Evolutionary conservation across 768 basidiomycete genomes (phyloP).

Genomic region (Leucocoprinus birnbaumii): DNA sequence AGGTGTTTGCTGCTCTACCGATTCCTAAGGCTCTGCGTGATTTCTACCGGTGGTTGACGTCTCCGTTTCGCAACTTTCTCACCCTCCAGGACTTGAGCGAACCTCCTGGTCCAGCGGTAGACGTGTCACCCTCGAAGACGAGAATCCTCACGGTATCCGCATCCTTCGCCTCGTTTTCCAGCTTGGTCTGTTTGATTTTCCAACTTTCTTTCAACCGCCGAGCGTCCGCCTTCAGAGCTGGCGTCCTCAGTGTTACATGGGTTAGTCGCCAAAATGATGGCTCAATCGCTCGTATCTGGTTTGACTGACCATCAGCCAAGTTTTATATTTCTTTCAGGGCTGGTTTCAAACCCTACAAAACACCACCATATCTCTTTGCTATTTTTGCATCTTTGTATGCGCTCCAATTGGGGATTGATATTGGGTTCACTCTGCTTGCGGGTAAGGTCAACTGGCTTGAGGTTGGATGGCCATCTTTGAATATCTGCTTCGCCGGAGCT

Average conservation of each 20-base stretch:
- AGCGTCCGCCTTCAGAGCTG: slow-evolving; percentile 20
- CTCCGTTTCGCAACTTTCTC: slow-evolving; percentile 53
- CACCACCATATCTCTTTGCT: slow-evolving; percentile 52
- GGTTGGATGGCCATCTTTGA: slow-evolving; percentile 21
- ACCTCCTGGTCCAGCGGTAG: slow-evolving; percentile 23
- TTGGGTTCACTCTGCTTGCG: slow-evolving; percentile 27
- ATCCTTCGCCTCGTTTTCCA: slow-evolving; percentile 34
- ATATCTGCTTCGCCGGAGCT: slow-evolving; percentile 27
- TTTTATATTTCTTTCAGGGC: slow-evolving; percentile 39
- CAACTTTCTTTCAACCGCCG: slow-evolving; percentile 23
- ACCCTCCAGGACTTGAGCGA: slow-evolving; percentile 47
- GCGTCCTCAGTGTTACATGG: slow-evolving; percentile 43
- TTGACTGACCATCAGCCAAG: slow-evolving; percentile 25
- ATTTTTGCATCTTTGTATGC: slow-evolving; percentile 35
- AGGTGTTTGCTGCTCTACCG: slow-evolving; percentile 1
- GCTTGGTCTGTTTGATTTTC: slow-evolving; percentile 41
- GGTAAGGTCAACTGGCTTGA: slow-evolving; percentile 13
- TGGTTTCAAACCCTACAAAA: slow-evolving; percentile 37
- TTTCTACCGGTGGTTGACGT: slow-evolving; percentile 10
- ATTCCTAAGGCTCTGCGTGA: slow-evolving; percentile 1
- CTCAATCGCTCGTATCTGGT: slow-evolving; percentile 1
- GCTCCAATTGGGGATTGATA: slow-evolving; percentile 31
- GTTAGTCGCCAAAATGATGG: slow-evolving; percentile 31
- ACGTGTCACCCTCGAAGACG: slow-evolving; percentile 21
- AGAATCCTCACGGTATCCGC: slow-evolving; percentile 34